These are phyloP conservation scores for Penicillium sp. DNA, from an alignment of 2,329 filamentous ascomycete species.

Conservation along the genomic window DNA sequence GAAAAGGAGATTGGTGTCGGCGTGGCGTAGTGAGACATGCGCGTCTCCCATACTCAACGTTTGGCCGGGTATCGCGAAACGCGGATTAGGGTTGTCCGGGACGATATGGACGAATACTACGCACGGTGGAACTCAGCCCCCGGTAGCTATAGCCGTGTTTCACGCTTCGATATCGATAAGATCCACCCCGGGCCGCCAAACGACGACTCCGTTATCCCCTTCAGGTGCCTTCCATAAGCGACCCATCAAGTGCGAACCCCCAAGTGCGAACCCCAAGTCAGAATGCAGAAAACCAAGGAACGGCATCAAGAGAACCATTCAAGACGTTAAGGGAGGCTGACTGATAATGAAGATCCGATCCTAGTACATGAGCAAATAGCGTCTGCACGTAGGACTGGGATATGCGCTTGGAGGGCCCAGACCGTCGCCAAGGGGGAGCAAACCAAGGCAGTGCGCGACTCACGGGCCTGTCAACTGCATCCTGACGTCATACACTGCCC, in stretches of 20 bases:
- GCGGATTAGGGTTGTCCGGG: constrained; percentile 9
- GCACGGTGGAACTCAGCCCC: not conserved
- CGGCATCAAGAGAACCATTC: too few species aligned
- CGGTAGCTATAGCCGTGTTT: not conserved
- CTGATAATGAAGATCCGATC: not conserved
- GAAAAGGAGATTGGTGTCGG: not conserved
- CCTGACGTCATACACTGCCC: constrained; percentile 21
- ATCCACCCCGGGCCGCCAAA: not conserved
- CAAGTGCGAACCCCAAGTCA: not conserved
- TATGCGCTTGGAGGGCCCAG: constrained; percentile 11
- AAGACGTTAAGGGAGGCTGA: not conserved
- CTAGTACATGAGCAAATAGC: not conserved
- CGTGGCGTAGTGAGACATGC: constrained; percentile 15
- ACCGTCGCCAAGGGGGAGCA: constrained; percentile 17
- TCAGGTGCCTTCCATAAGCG: not conserved
- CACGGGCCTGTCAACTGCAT: constrained; percentile 20
- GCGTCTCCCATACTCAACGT: constrained; percentile 10
- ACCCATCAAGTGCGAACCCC: too few species aligned
- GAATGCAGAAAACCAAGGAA: not conserved
- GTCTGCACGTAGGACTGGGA: not conserved
- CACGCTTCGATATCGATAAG: not conserved
- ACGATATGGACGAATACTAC: not conserved
- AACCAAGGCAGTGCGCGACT: constrained; percentile 23
- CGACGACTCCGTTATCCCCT: not conserved
- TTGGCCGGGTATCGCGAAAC: constrained; percentile 16